Conservation (phyloP, 148 eudicot genomes). For the Spergularia marina region DNA sequence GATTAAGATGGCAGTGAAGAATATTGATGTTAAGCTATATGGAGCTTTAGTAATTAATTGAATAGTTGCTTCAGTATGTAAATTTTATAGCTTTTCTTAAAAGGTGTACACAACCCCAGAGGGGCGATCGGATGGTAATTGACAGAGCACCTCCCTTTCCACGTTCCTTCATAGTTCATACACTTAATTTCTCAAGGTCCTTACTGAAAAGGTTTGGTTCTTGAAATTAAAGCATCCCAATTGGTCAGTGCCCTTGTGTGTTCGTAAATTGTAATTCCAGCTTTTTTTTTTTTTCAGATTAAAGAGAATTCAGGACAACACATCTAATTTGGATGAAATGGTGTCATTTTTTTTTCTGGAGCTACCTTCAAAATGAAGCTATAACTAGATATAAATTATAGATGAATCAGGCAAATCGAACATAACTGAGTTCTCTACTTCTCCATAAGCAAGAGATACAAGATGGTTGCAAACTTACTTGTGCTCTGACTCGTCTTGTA, state of each 20-base stretch:
- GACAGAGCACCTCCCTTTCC: neutral
- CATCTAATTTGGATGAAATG: neutral
- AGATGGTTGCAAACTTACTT: conserved; percentile 57
- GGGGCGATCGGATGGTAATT: too few species aligned
- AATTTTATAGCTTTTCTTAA: too few species aligned
- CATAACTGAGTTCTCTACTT: neutral
- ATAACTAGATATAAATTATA: neutral
- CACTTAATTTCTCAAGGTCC: neutral
- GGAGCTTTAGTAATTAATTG: too few species aligned
- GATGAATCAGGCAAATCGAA: neutral
- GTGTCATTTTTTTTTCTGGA: neutral
- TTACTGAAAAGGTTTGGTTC: neutral
- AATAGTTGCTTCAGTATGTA: too few species aligned
- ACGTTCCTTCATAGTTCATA: neutral
- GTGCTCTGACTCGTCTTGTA: conserved; percentile 99
- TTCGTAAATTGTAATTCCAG: neutral
- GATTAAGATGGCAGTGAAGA: too few species aligned
- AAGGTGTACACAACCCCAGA: too few species aligned
- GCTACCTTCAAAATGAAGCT: neutral
- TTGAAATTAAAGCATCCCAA: neutral
- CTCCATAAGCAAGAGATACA: neutral
- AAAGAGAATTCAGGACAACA: neutral
- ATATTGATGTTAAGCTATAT: too few species aligned
- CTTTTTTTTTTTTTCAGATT: neutral
- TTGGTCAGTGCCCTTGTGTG: neutral